Percentiles rank a stretch among this genome's conserved stretches.
Conservation (phyloP, 768 basidiomycete genomes). For the Arthromyces matolae region DNA sequence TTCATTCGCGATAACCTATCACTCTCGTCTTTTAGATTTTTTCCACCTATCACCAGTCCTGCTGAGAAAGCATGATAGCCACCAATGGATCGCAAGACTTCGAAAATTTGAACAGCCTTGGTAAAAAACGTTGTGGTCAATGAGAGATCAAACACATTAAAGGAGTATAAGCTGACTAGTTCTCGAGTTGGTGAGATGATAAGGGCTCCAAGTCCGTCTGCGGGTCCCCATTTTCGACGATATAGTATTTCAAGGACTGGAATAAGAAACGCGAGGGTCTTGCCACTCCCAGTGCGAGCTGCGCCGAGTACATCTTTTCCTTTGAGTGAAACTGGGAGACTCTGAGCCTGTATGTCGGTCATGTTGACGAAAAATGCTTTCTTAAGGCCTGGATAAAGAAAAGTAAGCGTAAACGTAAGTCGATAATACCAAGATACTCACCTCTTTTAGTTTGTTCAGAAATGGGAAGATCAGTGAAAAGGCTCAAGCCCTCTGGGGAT, state of each 20-base stretch:
- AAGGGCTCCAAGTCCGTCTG: slow-evolving; percentile 88
- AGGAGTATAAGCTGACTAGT: slow-evolving; percentile 56
- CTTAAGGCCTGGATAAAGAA: slow-evolving; percentile 62
- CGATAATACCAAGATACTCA: slow-evolving; percentile 17
- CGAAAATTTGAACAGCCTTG: slow-evolving; percentile 97
- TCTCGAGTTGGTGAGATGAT: slow-evolving; percentile 94
- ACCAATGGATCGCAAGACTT: slow-evolving; percentile 90
- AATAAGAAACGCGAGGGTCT: slow-evolving; percentile 94
- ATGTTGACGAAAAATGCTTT: slow-evolving; percentile 82
- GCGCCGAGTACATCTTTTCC: slow-evolving; percentile 97
- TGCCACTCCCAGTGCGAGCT: slow-evolving; percentile 92
- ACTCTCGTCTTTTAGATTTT: slow-evolving; percentile 88
- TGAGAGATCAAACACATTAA: not conserved
- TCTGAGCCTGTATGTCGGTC: slow-evolving; percentile 89
- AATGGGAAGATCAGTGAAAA: slow-evolving; percentile 75
- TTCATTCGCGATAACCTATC: slow-evolving; percentile 92
- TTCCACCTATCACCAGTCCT: slow-evolving; percentile 93
- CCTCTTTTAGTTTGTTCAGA: slow-evolving; percentile 75
- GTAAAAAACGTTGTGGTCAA: slow-evolving; percentile 1
- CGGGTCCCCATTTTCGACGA: slow-evolving; percentile 88
- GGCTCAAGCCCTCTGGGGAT: slow-evolving; percentile 44
- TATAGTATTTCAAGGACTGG: slow-evolving; percentile 89
- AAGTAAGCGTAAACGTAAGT: not conserved
- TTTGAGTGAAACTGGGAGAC: slow-evolving; percentile 87
- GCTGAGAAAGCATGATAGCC: slow-evolving; percentile 90